Evolutionary conservation across 2,329 filamentous ascomycete species (phyloP).

Genomic region (Epichloe coenophiala): DNA sequence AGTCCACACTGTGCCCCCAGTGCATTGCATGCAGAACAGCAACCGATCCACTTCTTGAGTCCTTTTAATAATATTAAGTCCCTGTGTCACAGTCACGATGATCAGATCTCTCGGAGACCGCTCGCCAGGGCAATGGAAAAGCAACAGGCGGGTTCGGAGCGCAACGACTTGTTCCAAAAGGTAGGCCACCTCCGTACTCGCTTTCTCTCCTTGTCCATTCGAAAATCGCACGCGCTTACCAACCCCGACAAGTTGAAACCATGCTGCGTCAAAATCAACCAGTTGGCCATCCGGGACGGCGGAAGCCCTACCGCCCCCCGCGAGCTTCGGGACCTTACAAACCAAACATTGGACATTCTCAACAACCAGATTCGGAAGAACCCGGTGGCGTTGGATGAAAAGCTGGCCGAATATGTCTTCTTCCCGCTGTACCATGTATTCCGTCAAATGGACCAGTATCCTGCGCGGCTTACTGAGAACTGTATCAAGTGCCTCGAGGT

Average conservation of each 20-base stretch:
- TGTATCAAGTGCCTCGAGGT: slow-evolving; percentile 62
- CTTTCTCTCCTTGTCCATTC: not conserved
- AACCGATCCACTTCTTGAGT: not conserved
- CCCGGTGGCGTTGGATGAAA: slow-evolving; percentile 51
- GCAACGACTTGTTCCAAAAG: slow-evolving; percentile 25
- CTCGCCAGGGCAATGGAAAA: slow-evolving; percentile 7
- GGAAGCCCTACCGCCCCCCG: slow-evolving; percentile 26
- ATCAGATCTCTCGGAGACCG: not conserved
- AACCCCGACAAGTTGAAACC: slow-evolving; percentile 41
- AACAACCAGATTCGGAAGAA: slow-evolving; percentile 29
- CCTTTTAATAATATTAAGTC: no score
- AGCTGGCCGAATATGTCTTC: slow-evolving; percentile 87
- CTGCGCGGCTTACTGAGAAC: slow-evolving; percentile 60
- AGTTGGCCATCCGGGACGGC: slow-evolving; percentile 36
- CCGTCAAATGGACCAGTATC: slow-evolving; percentile 57
- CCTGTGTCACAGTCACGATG: no score
- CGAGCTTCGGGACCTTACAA: slow-evolving; percentile 31
- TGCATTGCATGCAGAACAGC: not conserved
- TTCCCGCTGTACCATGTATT: slow-evolving; percentile 85
- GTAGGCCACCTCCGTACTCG: slow-evolving; percentile 14
- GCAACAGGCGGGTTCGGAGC: slow-evolving; percentile 7
- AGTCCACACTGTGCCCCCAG: not conserved
- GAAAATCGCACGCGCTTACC: not conserved
- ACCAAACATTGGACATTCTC: slow-evolving; percentile 33
- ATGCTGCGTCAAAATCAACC: slow-evolving; percentile 45